phyloP scores from a whole-genome alignment of 2,329 filamentous ascomycete genomes.

The Paraphoma sp. region DNA sequence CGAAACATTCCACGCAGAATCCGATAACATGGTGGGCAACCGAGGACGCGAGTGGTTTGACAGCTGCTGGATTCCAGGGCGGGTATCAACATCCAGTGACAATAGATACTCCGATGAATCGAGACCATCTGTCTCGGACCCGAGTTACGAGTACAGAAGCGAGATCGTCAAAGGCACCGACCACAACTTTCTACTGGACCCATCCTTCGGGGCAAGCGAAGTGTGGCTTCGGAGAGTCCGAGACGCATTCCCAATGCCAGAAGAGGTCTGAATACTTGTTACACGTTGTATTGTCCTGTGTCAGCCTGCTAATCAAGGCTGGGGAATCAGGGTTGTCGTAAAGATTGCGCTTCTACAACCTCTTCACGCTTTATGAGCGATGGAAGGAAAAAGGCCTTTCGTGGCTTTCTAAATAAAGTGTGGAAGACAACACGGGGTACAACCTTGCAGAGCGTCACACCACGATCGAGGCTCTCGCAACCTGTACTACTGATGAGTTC shows the following conservation, averaged over 20 bases:
- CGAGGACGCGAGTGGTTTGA: slow-evolving; percentile 38
- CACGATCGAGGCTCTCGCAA: background rate
- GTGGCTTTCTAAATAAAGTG: slow-evolving; percentile 1
- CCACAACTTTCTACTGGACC: slow-evolving; percentile 37
- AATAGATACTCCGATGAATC: background rate
- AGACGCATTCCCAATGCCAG: slow-evolving; percentile 15
- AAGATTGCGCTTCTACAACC: background rate
- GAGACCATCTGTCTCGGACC: background rate
- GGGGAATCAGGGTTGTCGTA: too few relatives aligned
- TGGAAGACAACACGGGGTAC: background rate
- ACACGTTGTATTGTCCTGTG: background rate
- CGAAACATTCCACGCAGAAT: slow-evolving; percentile 37
- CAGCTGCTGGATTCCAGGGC: slow-evolving; percentile 24
- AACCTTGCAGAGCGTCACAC: background rate
- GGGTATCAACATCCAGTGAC: background rate
- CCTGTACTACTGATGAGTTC: slow-evolving; percentile 3
- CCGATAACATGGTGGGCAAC: slow-evolving; percentile 36
- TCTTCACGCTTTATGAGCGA: slow-evolving; percentile 2
- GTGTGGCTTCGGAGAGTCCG: slow-evolving; percentile 35
- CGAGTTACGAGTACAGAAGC: slow-evolving; percentile 25
- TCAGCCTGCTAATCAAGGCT: background rate
- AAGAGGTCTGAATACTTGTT: slow-evolving; percentile 4
- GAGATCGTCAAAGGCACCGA: slow-evolving; percentile 26
- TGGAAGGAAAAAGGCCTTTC: slow-evolving; percentile 2
- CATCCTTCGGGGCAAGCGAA: slow-evolving; percentile 30